These are phyloP conservation scores for Starmerella scarabaei DNA, from an alignment of 805 yeast species.

Conservation along the genomic window DNA sequence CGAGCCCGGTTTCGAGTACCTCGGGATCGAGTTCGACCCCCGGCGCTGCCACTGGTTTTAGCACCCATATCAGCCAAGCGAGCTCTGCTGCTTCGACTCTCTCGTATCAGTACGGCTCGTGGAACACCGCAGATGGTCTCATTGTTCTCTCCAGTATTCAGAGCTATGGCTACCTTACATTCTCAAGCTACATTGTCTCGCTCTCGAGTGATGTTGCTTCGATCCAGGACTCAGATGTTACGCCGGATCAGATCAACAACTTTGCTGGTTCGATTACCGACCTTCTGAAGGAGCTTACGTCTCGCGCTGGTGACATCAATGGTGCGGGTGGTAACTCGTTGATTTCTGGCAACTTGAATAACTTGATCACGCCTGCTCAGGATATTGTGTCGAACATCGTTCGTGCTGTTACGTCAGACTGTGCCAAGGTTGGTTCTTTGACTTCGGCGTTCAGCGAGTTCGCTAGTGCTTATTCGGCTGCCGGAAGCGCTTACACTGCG, in stretches of 20 bases:
- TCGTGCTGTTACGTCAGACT: constrained; percentile 14
- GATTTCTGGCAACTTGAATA: constrained; percentile 19
- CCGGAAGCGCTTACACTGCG: too few relatives aligned
- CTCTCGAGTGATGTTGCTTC: constrained; percentile 9
- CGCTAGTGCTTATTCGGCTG: too few relatives aligned
- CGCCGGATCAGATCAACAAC: constrained; percentile 4
- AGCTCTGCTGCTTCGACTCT: too few relatives aligned
- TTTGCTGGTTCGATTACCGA: constrained; percentile 12
- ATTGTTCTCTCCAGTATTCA: constrained; percentile 25
- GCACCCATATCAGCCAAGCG: too few relatives aligned
- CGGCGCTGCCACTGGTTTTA: too few relatives aligned
- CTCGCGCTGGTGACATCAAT: too few relatives aligned
- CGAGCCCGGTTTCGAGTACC: too few relatives aligned
- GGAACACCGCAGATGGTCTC: too few relatives aligned
- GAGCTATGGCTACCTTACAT: constrained; percentile 16
- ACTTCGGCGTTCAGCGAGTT: too few relatives aligned
- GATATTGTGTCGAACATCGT: constrained; percentile 15
- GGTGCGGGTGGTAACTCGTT: constrained; percentile 20
- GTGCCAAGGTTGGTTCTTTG: constrained; percentile 11
- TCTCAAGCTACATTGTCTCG: constrained; percentile 16
- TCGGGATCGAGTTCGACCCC: too few relatives aligned
- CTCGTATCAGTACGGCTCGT: too few relatives aligned
- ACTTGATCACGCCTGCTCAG: constrained; percentile 18
- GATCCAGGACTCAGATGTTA: constrained; percentile 10
- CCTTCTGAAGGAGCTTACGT: constrained; percentile 19